Percentiles rank a stretch among this genome's conserved stretches.
phyloP scores from a whole-genome alignment of 2,329 filamentous ascomycete genomes.

The Hansfordia pulvinata region DNA sequence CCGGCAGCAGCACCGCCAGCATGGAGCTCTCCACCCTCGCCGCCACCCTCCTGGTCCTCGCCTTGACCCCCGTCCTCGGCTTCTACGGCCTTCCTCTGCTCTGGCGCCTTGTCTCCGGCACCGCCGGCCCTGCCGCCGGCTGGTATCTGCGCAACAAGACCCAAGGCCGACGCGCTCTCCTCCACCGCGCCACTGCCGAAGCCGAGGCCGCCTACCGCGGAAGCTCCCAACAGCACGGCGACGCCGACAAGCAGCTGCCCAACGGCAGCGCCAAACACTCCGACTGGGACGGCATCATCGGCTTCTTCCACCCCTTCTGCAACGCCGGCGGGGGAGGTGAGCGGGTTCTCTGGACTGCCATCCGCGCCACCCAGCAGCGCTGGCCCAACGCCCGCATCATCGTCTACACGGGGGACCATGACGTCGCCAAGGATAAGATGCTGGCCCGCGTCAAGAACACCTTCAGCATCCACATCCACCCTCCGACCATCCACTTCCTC shows the following conservation, averaged over 20 bases:
- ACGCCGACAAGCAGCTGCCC: slow-evolving; percentile 8
- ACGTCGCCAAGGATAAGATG: slow-evolving; percentile 68
- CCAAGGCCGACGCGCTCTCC: slow-evolving; percentile 42
- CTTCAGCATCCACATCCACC: slow-evolving; percentile 84
- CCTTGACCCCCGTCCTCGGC: slow-evolving; percentile 23
- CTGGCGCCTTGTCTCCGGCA: no score
- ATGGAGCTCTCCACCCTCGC: slow-evolving; percentile 12
- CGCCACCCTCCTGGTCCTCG: slow-evolving; percentile 13
- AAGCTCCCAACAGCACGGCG: slow-evolving; percentile 21
- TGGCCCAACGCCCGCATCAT: slow-evolving; percentile 84
- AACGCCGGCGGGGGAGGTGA: slow-evolving; percentile 96
- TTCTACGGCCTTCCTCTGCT: no score
- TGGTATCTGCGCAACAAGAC: slow-evolving; percentile 51
- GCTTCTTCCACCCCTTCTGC: slow-evolving; percentile 97
- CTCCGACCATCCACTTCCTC: slow-evolving; percentile 73
- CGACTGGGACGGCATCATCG: slow-evolving; percentile 74
- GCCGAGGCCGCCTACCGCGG: slow-evolving; percentile 17
- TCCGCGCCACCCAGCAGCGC: slow-evolving; percentile 75
- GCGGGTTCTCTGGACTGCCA: slow-evolving; percentile 89
- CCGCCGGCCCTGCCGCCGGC: slow-evolving; percentile 33
- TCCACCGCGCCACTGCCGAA: slow-evolving; percentile 36
- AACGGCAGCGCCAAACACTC: slow-evolving; percentile 44
- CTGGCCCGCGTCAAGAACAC: slow-evolving; percentile 66
- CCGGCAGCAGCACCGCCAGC: no score
- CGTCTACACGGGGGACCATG: slow-evolving; percentile 92